These are phyloP conservation scores for Sporothrix protearum DNA, from an alignment of 2,329 filamentous ascomycete genomes.

Conservation along the genomic window DNA sequence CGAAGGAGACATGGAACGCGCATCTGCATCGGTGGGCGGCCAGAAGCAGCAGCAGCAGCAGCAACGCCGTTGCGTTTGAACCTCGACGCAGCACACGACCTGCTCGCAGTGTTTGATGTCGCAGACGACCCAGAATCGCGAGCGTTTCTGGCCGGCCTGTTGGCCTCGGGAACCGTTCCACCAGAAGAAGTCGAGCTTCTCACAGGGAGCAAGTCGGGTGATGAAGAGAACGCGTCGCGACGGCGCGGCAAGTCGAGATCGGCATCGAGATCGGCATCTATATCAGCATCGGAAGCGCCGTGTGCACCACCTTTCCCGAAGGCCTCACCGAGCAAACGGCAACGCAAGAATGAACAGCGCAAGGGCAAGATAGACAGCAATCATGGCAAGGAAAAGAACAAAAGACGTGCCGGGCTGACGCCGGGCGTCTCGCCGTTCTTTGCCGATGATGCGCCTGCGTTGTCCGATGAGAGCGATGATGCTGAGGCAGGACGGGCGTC, in stretches of 20 bases:
- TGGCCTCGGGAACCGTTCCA: slow-evolving; percentile 22
- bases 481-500: background rate
- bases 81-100: slow-evolving; percentile 16
- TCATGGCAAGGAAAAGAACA: background rate
- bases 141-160: slow-evolving; percentile 24
- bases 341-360: background rate
- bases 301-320: background rate
- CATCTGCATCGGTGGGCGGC: background rate
- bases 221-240: background rate
- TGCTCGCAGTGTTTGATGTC: slow-evolving; percentile 23
- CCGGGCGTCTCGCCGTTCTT: slow-evolving; percentile 20
- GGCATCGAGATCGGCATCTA: background rate
- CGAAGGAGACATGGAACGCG: background rate
- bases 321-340: background rate
- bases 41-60: background rate
- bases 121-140: slow-evolving; percentile 22
- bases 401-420: background rate
- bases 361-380: background rate
- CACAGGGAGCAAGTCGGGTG: background rate
- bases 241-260: background rate
- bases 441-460: background rate
- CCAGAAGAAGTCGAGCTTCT: slow-evolving; percentile 22
- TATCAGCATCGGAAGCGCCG: background rate
- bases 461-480: background rate
- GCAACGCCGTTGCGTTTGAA: background rate